Evolutionary conservation across 176 grass and related monocot genomes (phyloP).

Genomic region (Zea luxurians): DNA sequence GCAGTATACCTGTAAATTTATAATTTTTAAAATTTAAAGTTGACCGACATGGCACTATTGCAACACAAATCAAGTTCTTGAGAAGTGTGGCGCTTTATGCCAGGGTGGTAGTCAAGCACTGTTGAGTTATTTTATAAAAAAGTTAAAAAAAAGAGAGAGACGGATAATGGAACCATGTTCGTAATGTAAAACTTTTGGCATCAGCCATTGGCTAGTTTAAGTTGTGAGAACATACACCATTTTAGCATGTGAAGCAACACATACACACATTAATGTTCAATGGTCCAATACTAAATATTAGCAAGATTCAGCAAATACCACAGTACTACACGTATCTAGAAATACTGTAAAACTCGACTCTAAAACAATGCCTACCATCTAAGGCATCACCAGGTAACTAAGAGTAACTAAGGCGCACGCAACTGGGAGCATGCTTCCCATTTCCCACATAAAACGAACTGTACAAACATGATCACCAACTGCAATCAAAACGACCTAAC

Average conservation of each 20-base stretch:
- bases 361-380: no score
- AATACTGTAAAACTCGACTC: no score
- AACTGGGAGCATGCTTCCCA: no score
- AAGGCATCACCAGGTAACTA: no score
- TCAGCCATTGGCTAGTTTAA: background rate
- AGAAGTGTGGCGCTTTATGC: background rate
- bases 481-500: no score
- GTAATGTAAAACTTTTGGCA: background rate
- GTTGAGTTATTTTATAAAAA: background rate
- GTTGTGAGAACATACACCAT: background rate
- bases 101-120: background rate
- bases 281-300: background rate
- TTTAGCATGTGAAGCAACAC: background rate
- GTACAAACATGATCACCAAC: no score
- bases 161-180: background rate
- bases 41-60: background rate
- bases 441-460: no score
- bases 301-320: background rate
- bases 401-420: no score
- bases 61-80: background rate
- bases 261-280: background rate
- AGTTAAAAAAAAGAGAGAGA: background rate
- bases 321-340: no score
- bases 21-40: background rate
- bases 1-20: background rate